Conservation (phyloP, 2,329 filamentous ascomycete genomes). For the Xylariaceae sp. region DNA sequence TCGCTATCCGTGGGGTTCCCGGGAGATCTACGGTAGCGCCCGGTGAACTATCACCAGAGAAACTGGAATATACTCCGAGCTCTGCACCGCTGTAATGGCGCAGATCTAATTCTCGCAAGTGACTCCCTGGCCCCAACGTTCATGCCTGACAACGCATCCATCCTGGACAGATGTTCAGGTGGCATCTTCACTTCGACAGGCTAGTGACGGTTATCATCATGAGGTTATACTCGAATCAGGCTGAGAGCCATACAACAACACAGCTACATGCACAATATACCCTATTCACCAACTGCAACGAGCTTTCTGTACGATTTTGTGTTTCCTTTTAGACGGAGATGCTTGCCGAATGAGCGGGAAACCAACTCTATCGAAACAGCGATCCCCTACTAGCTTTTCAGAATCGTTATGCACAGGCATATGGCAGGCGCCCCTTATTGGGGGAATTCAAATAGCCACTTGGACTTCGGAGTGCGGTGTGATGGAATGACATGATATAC, state of each 20-base stretch:
- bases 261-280: not conserved
- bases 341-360: not conserved
- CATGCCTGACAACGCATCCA: not conserved
- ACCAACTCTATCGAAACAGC: not conserved
- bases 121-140: not conserved
- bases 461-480: not conserved
- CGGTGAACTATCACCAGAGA: not conserved
- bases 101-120: not conserved
- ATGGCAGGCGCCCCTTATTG: not conserved
- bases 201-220: too few relatives aligned
- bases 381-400: not conserved
- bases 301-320: not conserved
- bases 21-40: conserved; percentile 19
- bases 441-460: not conserved
- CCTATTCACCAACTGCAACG: not conserved
- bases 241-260: not conserved
- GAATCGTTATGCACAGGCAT: not conserved
- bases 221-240: not conserved
- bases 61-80: not conserved
- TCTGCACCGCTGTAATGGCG: not conserved
- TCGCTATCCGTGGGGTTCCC: conserved; percentile 25
- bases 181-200: not conserved
- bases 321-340: not conserved
- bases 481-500: not conserved
- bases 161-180: not conserved